Evolutionary conservation across 2,329 filamentous ascomycete genomes (phyloP).

Genomic region (Botrytis fabae): DNA sequence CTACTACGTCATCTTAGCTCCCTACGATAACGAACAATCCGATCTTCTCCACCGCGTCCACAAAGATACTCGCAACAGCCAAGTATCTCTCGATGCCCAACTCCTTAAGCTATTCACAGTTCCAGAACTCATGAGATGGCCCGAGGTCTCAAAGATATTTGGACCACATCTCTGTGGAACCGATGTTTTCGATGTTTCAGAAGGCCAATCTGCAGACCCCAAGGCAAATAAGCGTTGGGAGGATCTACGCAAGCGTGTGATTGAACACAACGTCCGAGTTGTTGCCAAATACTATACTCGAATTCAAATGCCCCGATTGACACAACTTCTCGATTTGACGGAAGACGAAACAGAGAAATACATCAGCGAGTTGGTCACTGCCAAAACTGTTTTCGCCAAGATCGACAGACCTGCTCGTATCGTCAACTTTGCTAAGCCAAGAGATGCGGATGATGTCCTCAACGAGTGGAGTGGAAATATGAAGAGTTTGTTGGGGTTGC

Average conservation of each 20-base stretch:
- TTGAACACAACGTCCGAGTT: conserved; percentile 98
- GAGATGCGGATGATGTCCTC: conserved; percentile 91
- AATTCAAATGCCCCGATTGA: conserved; percentile 88
- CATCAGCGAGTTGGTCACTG: conserved; percentile 93
- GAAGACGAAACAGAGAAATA: conserved; percentile 99
- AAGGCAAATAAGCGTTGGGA: conserved; percentile 88
- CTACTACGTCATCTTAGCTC: conserved; percentile 94
- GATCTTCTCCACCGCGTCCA: conserved; percentile 93
- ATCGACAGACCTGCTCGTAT: conserved; percentile 92
- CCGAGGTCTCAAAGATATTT: conserved; percentile 84
- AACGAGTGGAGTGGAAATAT: conserved; percentile 99
- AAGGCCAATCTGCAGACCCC: conserved; percentile 67
- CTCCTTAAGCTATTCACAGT: conserved; percentile 94
- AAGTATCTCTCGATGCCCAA: conserved; percentile 77
- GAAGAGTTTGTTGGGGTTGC: conserved; percentile 81
- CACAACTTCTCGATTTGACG: conserved; percentile 84
- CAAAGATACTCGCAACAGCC: conserved; percentile 76
- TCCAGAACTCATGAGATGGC: conserved; percentile 97
- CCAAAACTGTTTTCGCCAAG: conserved; percentile 96
- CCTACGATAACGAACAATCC: conserved; percentile 97
- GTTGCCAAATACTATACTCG: conserved; percentile 99
- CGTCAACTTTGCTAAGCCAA: conserved; percentile 91
- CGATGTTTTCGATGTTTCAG: conserved; percentile 78
- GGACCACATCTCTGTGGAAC: conserved; percentile 84
- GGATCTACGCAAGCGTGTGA: conserved; percentile 94